Conservation (phyloP, 1,284 basidiomycete species). For the Golubevia sp. region DNA sequence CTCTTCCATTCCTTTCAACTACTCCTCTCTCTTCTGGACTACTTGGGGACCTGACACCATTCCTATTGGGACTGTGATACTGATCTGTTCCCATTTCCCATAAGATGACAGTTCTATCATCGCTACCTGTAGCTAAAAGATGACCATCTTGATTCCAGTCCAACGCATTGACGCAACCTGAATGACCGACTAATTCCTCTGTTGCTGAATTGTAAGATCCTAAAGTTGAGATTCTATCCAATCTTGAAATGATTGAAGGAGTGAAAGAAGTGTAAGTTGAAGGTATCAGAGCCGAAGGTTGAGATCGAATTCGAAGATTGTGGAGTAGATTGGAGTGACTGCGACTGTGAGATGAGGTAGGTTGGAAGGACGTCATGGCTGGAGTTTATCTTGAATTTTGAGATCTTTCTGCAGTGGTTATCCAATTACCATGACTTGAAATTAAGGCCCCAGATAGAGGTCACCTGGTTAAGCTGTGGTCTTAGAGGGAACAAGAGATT, state of each 20-base stretch:
- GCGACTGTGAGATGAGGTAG: too few relatives aligned
- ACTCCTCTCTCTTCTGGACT: not conserved
- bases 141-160: slow-evolving; percentile 79
- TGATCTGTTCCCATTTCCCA: slow-evolving; percentile 69
- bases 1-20: not conserved
- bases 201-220: not conserved
- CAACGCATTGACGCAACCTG: slow-evolving; percentile 80
- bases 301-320: too few relatives aligned
- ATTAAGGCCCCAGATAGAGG: too few relatives aligned
- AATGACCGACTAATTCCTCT: slow-evolving; percentile 65
- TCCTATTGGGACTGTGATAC: slow-evolving; percentile 34
- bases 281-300: too few relatives aligned
- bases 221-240: not conserved
- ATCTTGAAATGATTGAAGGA: not conserved
- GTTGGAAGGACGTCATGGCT: too few relatives aligned
- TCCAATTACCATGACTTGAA: too few relatives aligned
- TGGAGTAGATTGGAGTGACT: too few relatives aligned
- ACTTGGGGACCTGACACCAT: not conserved
- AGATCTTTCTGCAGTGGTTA: too few relatives aligned
- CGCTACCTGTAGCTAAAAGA: slow-evolving; percentile 76
- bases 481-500: too few relatives aligned
- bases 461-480: too few relatives aligned
- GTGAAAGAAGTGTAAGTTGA: not conserved
- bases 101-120: slow-evolving; percentile 76
- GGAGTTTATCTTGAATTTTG: too few relatives aligned